A percentile compares a stretch with the other conserved stretches of the same genome.
Evolutionary conservation across 73 alveolate genomes (phyloP).

Genomic region (Stentor roeselii): DNA sequence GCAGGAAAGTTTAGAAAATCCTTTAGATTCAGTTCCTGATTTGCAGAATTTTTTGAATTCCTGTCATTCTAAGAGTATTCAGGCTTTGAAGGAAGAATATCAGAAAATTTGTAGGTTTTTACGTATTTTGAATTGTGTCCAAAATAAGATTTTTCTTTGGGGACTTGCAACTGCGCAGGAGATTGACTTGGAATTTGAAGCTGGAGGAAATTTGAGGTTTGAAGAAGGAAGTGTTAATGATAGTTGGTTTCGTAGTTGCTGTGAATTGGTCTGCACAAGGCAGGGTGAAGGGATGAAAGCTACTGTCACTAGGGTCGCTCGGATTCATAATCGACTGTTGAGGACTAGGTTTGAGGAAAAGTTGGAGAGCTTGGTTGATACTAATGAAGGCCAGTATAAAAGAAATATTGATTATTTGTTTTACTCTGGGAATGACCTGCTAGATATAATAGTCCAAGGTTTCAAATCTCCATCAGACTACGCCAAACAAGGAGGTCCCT

Average conservation of each 20-base stretch:
- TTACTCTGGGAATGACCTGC: conserved; percentile 76
- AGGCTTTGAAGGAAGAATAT: conserved; percentile 36
- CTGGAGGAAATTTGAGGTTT: conserved; percentile 84
- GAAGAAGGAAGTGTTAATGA: conserved; percentile 68
- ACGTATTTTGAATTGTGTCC: not conserved
- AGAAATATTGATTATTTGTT: conserved; percentile 73
- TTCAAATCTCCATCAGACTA: conserved; percentile 67
- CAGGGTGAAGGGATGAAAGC: conserved; percentile 46
- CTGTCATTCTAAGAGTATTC: conserved; percentile 25
- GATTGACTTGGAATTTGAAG: conserved; percentile 72
- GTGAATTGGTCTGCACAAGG: conserved; percentile 48
- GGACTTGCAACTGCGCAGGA: not conserved
- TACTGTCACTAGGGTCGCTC: conserved; percentile 53
- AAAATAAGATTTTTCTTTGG: not conserved
- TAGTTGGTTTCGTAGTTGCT: conserved; percentile 63
- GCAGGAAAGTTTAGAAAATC: conserved; percentile 31
- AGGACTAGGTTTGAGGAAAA: conserved; percentile 71
- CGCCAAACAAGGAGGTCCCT: conserved; percentile 47
- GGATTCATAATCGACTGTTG: conserved; percentile 65
- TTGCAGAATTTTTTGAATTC: conserved; percentile 31
- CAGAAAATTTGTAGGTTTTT: conserved; percentile 21
- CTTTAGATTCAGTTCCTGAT: not conserved
- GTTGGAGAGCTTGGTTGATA: conserved; percentile 68
- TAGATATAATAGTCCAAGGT: conserved; percentile 81
- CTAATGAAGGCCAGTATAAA: conserved; percentile 56